Percentiles rank a stretch among this genome's conserved stretches.
These are phyloP conservation scores for Trichoderma sp. DNA, from an alignment of 2,329 filamentous ascomycete species.

Conservation along the genomic window DNA sequence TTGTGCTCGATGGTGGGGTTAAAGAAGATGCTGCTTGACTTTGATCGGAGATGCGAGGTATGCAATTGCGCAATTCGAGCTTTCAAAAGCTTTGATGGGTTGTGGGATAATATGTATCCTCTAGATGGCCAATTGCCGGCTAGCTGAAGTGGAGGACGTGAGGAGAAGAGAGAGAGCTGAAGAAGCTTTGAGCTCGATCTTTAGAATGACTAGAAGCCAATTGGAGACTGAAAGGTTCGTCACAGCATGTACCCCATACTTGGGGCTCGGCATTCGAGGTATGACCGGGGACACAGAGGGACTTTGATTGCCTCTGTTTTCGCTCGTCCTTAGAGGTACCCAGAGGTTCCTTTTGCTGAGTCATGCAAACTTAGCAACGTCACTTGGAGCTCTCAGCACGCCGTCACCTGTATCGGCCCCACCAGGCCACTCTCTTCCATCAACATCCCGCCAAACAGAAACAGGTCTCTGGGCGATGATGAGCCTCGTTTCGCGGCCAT, in stretches of 20 bases:
- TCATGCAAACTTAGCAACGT: background rate
- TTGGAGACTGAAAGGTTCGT: conserved; percentile 5
- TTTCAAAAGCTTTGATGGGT: background rate
- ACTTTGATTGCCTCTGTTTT: background rate
- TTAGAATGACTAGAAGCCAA: background rate
- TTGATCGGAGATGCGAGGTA: background rate
- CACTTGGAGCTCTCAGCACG: background rate
- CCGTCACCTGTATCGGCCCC: background rate
- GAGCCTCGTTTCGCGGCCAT: conserved; percentile 48
- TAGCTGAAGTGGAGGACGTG: background rate
- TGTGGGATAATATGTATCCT: background rate
- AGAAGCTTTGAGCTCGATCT: conserved; percentile 11
- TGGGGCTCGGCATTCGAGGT: background rate
- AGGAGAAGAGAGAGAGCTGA: background rate
- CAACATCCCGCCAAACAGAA: conserved; percentile 11
- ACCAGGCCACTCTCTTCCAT: background rate
- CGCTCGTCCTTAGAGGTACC: background rate
- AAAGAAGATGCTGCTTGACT: background rate
- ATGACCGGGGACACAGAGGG: background rate
- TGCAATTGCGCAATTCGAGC: background rate
- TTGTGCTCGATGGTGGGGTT: background rate
- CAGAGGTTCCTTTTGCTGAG: background rate
- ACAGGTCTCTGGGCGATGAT: conserved; percentile 23
- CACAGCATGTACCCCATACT: conserved; percentile 15
- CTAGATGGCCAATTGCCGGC: background rate